Conservation (phyloP, 345 rosid species). For the Linum lewisii region DNA sequence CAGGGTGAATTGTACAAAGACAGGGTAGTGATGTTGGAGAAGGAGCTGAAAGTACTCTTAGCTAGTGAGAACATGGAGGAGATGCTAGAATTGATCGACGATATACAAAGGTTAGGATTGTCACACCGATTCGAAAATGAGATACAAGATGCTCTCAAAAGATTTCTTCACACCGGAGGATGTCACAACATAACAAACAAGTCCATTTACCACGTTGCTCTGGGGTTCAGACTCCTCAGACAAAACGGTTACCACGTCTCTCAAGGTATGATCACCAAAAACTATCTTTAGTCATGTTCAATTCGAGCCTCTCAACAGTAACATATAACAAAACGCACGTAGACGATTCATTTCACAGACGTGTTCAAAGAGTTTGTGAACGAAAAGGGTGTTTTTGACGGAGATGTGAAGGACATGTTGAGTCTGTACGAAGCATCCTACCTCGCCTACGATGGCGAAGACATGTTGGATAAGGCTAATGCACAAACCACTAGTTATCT, state of each 20-base stretch:
- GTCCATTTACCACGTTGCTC: conserved; percentile 25
- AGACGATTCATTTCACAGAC: too few relatives aligned
- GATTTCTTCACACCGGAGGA: background rate
- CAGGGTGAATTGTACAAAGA: conserved; percentile 11
- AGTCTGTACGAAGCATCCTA: conserved; percentile 35
- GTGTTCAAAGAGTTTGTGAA: conserved; percentile 23
- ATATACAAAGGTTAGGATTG: conserved; percentile 33
- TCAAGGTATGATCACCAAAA: conserved; percentile 33
- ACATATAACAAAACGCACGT: too few relatives aligned
- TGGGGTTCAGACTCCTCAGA: conserved; percentile 34
- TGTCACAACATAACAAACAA: background rate
- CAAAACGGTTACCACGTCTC: conserved; percentile 31
- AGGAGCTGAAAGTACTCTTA: conserved; percentile 19
- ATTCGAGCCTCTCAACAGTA: background rate
- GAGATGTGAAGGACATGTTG: conserved; percentile 24
- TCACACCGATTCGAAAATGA: conserved; percentile 24
- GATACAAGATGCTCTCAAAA: conserved; percentile 18
- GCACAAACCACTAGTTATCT: background rate
- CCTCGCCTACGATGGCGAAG: conserved; percentile 29
- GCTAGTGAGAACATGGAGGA: conserved; percentile 8
- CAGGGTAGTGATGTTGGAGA: conserved; percentile 19
- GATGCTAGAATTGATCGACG: conserved; percentile 32
- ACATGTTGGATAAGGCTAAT: conserved; percentile 25
- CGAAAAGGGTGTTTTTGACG: too few relatives aligned
- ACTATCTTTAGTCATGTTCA: too few relatives aligned